phyloP scores from a whole-genome alignment of 2,329 filamentous ascomycete species.

The Cryphonectria naterciae region DNA sequence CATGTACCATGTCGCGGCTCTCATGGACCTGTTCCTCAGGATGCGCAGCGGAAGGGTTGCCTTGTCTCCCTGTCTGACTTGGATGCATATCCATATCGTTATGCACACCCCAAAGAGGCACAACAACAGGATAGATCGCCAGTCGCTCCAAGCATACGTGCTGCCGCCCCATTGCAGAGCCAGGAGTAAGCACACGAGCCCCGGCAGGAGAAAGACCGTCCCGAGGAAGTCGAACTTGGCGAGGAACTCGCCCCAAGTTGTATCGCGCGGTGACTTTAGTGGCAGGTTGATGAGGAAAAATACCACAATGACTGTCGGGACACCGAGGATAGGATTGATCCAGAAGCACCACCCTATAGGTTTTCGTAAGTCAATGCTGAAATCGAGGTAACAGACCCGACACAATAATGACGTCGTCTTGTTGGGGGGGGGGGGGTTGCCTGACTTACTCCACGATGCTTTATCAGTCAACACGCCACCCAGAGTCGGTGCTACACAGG shows the following conservation, averaged over 20 bases:
- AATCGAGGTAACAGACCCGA: not conserved
- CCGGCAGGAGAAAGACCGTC: constrained; percentile 30
- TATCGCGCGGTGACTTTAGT: not conserved
- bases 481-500: not conserved
- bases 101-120: constrained; percentile 39
- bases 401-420: not conserved
- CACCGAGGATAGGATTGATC: constrained; percentile 7
- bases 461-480: constrained; percentile 12
- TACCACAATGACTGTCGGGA: not conserved
- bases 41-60: constrained; percentile 40
- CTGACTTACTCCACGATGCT: constrained; percentile 6
- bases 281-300: constrained; percentile 4
- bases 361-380: not conserved
- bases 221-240: constrained; percentile 29
- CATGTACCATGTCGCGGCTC: constrained; percentile 40
- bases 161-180: constrained; percentile 49
- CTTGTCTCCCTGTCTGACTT: not conserved
- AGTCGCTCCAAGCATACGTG: constrained; percentile 32
- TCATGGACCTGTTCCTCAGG: not conserved
- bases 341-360: constrained; percentile 11
- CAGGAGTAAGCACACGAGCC: constrained; percentile 48
- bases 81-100: constrained; percentile 29
- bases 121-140: constrained; percentile 42
- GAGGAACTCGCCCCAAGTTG: constrained; percentile 8
- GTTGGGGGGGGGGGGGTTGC: too few species aligned